These are phyloP conservation scores for Stephanodiscus triporus DNA, from an alignment of 108 stramenopile genomes.

Conservation along the genomic window DNA sequence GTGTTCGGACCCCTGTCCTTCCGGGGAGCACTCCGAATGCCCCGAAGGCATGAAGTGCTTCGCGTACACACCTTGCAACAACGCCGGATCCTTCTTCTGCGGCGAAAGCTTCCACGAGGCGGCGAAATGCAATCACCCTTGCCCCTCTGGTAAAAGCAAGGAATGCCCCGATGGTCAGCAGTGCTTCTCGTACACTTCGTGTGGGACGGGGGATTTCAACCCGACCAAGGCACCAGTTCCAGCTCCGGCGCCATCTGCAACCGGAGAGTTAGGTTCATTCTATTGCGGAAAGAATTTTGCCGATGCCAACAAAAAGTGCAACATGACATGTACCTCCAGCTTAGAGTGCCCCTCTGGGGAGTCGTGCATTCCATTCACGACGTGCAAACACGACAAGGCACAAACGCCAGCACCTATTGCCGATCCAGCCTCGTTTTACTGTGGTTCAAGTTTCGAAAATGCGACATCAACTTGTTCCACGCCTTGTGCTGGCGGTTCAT, in stretches of 20 bases:
- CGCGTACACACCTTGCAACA: slow-evolving; percentile 55
- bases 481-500: slow-evolving; percentile 68
- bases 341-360: slow-evolving; percentile 75
- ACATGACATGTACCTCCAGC: slow-evolving; percentile 70
- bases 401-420: slow-evolving; percentile 11
- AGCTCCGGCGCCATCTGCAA: slow-evolving; percentile 32
- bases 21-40: slow-evolving; percentile 50
- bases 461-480: slow-evolving; percentile 63
- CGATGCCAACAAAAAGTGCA: slow-evolving; percentile 74
- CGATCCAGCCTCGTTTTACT: slow-evolving; percentile 42
- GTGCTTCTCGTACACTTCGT: slow-evolving; percentile 85
- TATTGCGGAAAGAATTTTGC: slow-evolving; percentile 79
- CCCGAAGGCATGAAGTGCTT: slow-evolving; percentile 49
- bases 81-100: slow-evolving; percentile 49
- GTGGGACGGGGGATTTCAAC: slow-evolving; percentile 57
- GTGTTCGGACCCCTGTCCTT: slow-evolving; percentile 48
- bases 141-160: slow-evolving; percentile 62
- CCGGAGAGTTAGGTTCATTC: slow-evolving; percentile 33
- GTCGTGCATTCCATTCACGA: slow-evolving; percentile 55
- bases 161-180: slow-evolving; percentile 76
- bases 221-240: slow-evolving; percentile 13
- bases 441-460: slow-evolving; percentile 83
- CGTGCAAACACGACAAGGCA: slow-evolving; percentile 21
- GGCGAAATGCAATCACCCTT: slow-evolving; percentile 59
- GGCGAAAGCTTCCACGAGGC: slow-evolving; percentile 44